A percentile compares a stretch with the other conserved stretches of the same genome.
phyloP scores from a whole-genome alignment of 2,329 filamentous ascomycete genomes.

The Sordariomycetes sp. region DNA sequence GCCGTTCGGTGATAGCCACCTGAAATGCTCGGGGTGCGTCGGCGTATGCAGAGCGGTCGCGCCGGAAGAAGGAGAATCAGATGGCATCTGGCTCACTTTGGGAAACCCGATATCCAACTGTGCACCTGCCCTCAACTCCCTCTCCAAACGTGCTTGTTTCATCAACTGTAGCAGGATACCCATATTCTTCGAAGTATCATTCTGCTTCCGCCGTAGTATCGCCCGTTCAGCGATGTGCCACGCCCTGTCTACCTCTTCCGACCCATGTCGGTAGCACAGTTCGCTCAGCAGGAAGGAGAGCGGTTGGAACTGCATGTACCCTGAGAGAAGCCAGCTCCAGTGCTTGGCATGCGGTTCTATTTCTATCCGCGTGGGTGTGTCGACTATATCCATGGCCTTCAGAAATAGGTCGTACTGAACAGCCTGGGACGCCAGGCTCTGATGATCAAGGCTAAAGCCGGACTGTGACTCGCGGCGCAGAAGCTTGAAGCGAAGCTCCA shows the following conservation, averaged over 20 bases:
- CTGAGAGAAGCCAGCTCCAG: not conserved
- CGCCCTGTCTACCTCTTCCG: not conserved
- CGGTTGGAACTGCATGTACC: slow-evolving; percentile 1
- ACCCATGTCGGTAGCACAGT: not conserved
- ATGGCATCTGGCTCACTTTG: not conserved
- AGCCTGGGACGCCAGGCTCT: not conserved
- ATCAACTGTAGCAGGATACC: not conserved
- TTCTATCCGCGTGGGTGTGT: not conserved
- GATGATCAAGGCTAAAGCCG: not conserved
- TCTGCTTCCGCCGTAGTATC: not conserved
- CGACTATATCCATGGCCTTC: not conserved
- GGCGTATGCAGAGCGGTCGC: not conserved
- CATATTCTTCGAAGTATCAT: not conserved
- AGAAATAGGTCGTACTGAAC: not conserved
- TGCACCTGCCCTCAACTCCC: not conserved
- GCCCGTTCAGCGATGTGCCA: not conserved
- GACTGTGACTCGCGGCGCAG: not conserved
- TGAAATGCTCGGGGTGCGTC: too few relatives aligned
- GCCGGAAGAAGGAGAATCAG: not conserved
- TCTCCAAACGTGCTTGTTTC: not conserved
- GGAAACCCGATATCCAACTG: not conserved
- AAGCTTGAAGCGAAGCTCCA: slow-evolving; percentile 2
- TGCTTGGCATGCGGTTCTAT: not conserved
- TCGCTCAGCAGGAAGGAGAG: not conserved
- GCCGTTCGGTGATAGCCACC: too few relatives aligned